phyloP scores from a whole-genome alignment of 768 basidiomycete species.

The Heimioporus sp. region DNA sequence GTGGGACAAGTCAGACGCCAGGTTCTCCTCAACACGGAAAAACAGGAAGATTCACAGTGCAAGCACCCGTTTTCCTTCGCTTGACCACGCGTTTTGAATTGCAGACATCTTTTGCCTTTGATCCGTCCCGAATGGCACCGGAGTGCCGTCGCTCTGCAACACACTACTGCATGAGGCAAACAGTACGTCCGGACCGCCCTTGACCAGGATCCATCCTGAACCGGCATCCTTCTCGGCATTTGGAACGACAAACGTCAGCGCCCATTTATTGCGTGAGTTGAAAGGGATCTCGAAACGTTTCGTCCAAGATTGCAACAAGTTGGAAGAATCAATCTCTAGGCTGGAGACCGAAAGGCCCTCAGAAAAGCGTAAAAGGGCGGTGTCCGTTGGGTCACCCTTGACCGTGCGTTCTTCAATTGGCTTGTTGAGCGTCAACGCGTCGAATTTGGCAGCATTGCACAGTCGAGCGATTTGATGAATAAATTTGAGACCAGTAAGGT shows the following conservation, averaged over 20 bases:
- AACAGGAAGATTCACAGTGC: slow-evolving; percentile 32
- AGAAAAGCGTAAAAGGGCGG: slow-evolving; percentile 50
- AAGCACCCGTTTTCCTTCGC: slow-evolving; percentile 53
- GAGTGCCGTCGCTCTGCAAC: slow-evolving; percentile 30
- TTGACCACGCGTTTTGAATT: slow-evolving; percentile 43
- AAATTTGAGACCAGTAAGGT: slow-evolving; percentile 16
- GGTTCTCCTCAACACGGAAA: neutral
- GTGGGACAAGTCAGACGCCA: neutral
- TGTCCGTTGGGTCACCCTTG: slow-evolving; percentile 51
- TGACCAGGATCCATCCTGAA: slow-evolving; percentile 43
- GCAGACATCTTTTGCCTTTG: slow-evolving; percentile 21
- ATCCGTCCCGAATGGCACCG: slow-evolving; percentile 28
- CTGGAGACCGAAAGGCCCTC: slow-evolving; percentile 28
- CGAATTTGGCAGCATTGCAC: slow-evolving; percentile 57
- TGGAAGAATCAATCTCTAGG: slow-evolving; percentile 16
- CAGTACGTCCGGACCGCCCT: slow-evolving; percentile 59
- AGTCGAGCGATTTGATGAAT: slow-evolving; percentile 43
- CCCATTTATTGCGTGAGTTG: slow-evolving; percentile 57
- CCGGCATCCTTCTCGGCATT: slow-evolving; percentile 4
- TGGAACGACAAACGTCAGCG: slow-evolving; percentile 39
- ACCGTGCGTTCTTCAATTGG: slow-evolving; percentile 33
- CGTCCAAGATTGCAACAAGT: slow-evolving; percentile 20
- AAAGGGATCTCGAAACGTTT: slow-evolving; percentile 38
- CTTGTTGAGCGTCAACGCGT: slow-evolving; percentile 22
- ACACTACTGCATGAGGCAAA: slow-evolving; percentile 38